phyloP scores from a whole-genome alignment of 257 asterid species.

The Haberlea rhodopensis region DNA sequence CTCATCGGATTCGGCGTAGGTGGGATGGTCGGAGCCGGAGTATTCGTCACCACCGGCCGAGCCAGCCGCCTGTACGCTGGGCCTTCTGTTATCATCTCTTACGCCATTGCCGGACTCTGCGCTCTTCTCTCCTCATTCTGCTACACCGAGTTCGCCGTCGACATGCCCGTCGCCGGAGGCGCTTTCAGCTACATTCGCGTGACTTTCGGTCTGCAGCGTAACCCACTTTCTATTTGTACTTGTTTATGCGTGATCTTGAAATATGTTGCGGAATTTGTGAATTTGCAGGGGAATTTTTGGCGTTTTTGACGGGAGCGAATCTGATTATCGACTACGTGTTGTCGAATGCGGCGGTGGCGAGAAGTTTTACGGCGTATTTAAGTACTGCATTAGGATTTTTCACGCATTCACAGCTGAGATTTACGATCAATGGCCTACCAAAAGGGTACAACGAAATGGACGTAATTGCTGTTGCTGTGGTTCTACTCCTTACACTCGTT shows the following conservation, averaged over 20 bases:
- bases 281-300: constrained; percentile 65
- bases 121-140: constrained; percentile 96
- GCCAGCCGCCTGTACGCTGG: constrained; percentile 67
- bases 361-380: constrained; percentile 80
- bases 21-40: constrained; percentile 99
- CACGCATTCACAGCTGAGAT: constrained; percentile 38
- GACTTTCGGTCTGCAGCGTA: constrained; percentile 56
- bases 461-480: constrained; percentile 67
- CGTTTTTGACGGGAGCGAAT: constrained; percentile 84
- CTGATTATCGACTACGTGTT: constrained; percentile 76
- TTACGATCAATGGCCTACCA: constrained; percentile 54
- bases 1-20: constrained; percentile 81
- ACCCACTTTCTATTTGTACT: neutral
- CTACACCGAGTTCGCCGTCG: constrained; percentile 95
- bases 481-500: constrained; percentile 64
- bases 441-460: constrained; percentile 79
- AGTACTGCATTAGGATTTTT: constrained; percentile 72
- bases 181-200: constrained; percentile 93
- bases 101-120: constrained; percentile 94
- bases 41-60: constrained; percentile 79
- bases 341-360: constrained; percentile 95
- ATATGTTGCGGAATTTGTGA: neutral
- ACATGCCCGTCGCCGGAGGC: constrained; percentile 98
- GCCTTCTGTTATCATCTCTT: constrained; percentile 81
- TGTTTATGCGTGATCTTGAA: neutral